Base-by-base conservation (phyloP, 768 basidiomycete species). In the Chalciporus piperatus region DNA sequence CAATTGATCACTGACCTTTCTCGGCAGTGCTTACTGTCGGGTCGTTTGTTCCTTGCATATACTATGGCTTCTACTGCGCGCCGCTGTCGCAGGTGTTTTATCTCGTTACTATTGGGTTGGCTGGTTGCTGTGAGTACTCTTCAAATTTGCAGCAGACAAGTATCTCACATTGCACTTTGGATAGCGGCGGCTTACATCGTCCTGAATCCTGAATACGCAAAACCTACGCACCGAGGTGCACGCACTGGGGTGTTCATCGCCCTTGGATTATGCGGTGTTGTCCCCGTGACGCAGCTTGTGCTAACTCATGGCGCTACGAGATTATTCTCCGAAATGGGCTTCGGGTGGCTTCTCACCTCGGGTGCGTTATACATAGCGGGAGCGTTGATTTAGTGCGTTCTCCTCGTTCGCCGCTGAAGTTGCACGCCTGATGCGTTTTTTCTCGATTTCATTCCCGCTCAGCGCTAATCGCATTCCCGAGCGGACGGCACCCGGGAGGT, bases 401-500 rank as follows among this genome's bases (percentile, higher is more conserved):
- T 50, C 64, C 63, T 68, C 63, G 54, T 64, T 62, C 54, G 53
- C 62, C 59, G 60, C 10, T 59, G 51, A 48, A 28, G 35, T 48
- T 56, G 56, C 63, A 66, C 55, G 57, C 45, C 55, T 55, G 60
- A 69, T 51, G 50, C 53, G 39, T 50, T 52, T 41, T 55, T 41
- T 55, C 39, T 59, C 48, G 27, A 55, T 59, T 69, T 64, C 68
- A 68, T 70, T 70, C 68, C 68, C 67, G 67, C 64, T 68, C 68
- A 95, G 92, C 70, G 91, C 91, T 43, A 85, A 86, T 63, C 81
- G 91, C 45, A 77, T 92, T 49, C 92, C 92, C 40, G 92, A 95
- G 62, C 76, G 82, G 35, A 70, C 84, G 54, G 72, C 75, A 7
- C 90, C 90, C 6, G 91, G 92, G 33, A 79, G 70, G 56, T 93